Base-by-base conservation (phyloP, 2,329 filamentous ascomycete genomes). In the Alternaria longipes region DNA sequence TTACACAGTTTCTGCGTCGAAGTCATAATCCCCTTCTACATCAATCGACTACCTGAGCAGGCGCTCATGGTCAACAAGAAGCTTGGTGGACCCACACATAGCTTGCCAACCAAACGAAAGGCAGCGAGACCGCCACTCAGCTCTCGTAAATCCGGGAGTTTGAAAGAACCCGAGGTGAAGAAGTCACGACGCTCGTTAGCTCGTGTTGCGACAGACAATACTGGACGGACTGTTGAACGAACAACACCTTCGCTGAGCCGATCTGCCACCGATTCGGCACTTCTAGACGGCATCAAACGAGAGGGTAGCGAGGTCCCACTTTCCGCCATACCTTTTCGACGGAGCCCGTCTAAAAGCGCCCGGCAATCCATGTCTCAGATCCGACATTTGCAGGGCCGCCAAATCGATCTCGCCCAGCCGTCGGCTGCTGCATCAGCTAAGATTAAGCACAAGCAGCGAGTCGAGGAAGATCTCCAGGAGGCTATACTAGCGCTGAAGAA, bases 21-120 rank as follows among this genome's bases (percentile, higher is more conserved):
- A 73, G 90, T 95, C 41, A 88, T 95, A 68, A 82, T 93, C 45
- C 91, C 92, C 34, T 94, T 94, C 87, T 95, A 93, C 74, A 89
- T 90, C 34, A 87, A 91, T 14, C 89, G 91, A 34, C 82, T 94
- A n/a, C 91, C 91, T 1, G 86, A 90, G 36, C 81, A 89, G 14
- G 92, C 91, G 70, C 85, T 89, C 47, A 83, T 84, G 5, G 88
- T 94, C 60, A 93, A 90, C 76, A 88, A 87, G 65, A 93, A 93
- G 74, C 84, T 94, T 5, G 91, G 92, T 16, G 91, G 91, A 0
- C 91, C 91, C 1, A 82, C 87, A 8, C 86, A 88, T 60, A 80
- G 86, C 22, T 84, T 89, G 4, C 87, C 87, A 26, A 72, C 81
- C 18, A 85, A 83, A 67, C 81, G 84, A 71, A 82, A 78, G 59